Conservation (phyloP, 805 yeast species). For the Komagataella pastoris region DNA sequence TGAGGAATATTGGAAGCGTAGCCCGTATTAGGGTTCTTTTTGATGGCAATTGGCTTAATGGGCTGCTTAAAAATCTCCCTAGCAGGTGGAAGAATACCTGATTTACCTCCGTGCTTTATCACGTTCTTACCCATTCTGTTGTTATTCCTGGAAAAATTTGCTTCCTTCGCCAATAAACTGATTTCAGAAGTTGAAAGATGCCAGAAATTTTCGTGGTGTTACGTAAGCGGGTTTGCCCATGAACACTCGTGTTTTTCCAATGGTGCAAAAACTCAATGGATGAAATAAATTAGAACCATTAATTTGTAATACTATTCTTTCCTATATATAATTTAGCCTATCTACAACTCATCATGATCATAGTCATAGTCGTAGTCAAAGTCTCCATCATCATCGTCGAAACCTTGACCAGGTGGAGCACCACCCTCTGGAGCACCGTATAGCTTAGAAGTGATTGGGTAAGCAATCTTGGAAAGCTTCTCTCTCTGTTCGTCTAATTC, state of each 20-base stretch:
- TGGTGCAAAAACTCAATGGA: background rate
- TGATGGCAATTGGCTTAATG: conserved; percentile 35
- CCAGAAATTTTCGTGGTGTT: background rate
- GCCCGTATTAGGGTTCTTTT: conserved; percentile 40
- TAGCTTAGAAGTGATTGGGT: conserved; percentile 86
- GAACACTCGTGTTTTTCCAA: too few species aligned
- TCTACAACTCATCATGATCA: conserved; percentile 49
- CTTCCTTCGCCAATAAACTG: background rate
- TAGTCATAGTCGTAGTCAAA: conserved; percentile 33
- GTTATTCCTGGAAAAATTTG: background rate
- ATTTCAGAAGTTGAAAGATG: background rate
- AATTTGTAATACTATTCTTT: background rate
- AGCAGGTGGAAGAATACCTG: conserved; percentile 73
- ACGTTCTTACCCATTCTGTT: conserved; percentile 36
- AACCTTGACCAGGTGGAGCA: conserved; percentile 13
- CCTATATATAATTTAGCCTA: background rate
- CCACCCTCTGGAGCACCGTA: conserved; percentile 46
- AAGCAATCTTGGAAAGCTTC: conserved; percentile 66
- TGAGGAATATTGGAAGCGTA: conserved; percentile 60
- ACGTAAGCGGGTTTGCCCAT: background rate
- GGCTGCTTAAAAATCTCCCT: conserved; percentile 68
- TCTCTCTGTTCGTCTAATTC: conserved; percentile 90
- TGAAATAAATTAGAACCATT: background rate
- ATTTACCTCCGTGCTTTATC: conserved; percentile 44
- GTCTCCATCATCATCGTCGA: conserved; percentile 29